These are phyloP conservation scores for Neurospora sp. DNA, from an alignment of 495 filamentous ascomycete genomes.

Conservation along the genomic window DNA sequence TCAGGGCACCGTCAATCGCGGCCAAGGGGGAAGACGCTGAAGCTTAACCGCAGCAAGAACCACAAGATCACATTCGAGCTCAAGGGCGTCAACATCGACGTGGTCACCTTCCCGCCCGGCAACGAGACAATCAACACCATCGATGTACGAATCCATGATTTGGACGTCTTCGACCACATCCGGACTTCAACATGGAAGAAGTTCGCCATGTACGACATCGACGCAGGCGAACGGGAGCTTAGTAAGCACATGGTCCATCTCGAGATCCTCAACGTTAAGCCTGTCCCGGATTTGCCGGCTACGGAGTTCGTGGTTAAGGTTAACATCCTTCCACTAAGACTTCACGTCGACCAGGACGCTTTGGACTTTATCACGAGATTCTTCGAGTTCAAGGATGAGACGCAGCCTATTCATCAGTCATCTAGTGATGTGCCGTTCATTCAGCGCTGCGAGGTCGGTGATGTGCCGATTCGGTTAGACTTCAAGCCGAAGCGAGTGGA, in stretches of 20 bases:
- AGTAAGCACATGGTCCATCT: constrained; percentile 82
- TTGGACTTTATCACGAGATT: constrained; percentile 95
- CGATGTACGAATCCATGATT: constrained; percentile 67
- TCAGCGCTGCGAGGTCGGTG: constrained; percentile 78
- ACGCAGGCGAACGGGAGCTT: constrained; percentile 74
- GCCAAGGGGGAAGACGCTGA: constrained; percentile 47
- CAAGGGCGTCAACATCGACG: constrained; percentile 70
- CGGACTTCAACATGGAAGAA: constrained; percentile 97
- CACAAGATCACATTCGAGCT: constrained; percentile 97
- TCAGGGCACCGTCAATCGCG: constrained; percentile 27
- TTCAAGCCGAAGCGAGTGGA: constrained; percentile 98
- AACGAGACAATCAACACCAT: constrained; percentile 77
- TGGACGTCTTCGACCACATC: constrained; percentile 90
- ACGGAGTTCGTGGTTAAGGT: constrained; percentile 84
- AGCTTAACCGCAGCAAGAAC: constrained; percentile 71
- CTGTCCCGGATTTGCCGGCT: constrained; percentile 70
- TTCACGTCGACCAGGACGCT: constrained; percentile 97
- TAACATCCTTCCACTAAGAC: constrained; percentile 71
- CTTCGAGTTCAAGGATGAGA: constrained; percentile 92
- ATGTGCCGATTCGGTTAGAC: constrained; percentile 74
- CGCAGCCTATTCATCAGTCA: constrained; percentile 36
- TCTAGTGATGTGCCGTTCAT: constrained; percentile 75
- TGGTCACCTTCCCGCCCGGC: constrained; percentile 71
- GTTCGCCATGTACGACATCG: constrained; percentile 86
- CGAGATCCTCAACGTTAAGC: constrained; percentile 77